These are phyloP conservation scores for Saccharomycopsis javanensis DNA, from an alignment of 805 yeast species.

Conservation along the genomic window DNA sequence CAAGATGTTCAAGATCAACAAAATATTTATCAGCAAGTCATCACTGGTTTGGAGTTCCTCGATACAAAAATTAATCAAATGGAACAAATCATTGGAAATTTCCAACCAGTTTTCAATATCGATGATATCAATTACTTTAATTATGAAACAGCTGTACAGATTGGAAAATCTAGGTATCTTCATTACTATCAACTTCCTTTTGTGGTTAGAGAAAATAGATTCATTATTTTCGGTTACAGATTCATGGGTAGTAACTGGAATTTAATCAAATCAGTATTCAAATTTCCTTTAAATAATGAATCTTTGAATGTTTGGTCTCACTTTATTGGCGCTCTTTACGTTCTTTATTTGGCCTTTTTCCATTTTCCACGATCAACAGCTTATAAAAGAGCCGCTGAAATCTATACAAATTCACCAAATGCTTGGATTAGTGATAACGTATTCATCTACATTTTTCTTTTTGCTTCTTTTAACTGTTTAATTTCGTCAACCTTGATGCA, in stretches of 20 bases:
- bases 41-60: conserved; percentile 11
- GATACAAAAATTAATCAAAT: conserved; percentile 11
- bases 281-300: conserved; percentile 64
- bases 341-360: conserved; percentile 45
- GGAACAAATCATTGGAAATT: conserved; percentile 16
- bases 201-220: conserved; percentile 89
- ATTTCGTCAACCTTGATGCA: conserved; percentile 83
- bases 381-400: conserved; percentile 30
- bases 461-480: conserved; percentile 70
- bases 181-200: conserved; percentile 84
- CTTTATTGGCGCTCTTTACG: conserved; percentile 51
- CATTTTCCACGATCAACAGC: conserved; percentile 57
- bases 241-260: conserved; percentile 56
- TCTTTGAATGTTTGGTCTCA: conserved; percentile 93
- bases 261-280: conserved; percentile 51
- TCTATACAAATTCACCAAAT: not conserved
- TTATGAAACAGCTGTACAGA: conserved; percentile 36
- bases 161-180: conserved; percentile 40
- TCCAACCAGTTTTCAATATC: conserved; percentile 14
- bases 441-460: conserved; percentile 53
- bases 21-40: conserved; percentile 9
- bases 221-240: conserved; percentile 74
- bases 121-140: conserved; percentile 31
- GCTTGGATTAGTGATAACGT: conserved; percentile 32
- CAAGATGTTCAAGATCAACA: not conserved